Evolutionary conservation across 2,329 filamentous ascomycete species (phyloP).

Genomic region (Ramularia endophylla): DNA sequence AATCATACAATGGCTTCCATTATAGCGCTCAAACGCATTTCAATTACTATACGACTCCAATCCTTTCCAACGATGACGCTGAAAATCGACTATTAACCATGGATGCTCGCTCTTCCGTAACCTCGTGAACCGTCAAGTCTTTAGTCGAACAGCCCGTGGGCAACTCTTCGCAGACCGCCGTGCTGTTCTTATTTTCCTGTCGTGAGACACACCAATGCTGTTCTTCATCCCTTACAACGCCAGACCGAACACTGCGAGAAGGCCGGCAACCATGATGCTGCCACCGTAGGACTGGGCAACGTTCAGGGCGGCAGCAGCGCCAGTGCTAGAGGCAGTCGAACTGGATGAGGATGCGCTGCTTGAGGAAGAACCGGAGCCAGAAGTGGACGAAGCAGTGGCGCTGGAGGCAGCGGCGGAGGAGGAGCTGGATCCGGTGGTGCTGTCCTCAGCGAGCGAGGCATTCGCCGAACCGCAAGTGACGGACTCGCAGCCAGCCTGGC

Average conservation of each 20-base stretch:
- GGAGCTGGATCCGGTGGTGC: slow-evolving; percentile 25
- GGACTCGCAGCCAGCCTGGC: slow-evolving; percentile 42
- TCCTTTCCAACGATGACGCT: too few relatives aligned
- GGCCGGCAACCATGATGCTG: slow-evolving; percentile 42
- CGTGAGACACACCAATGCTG: background rate
- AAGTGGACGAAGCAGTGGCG: slow-evolving; percentile 21
- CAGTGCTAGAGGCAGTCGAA: slow-evolving; percentile 26
- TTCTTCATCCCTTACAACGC: slow-evolving; percentile 42
- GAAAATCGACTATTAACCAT: too few relatives aligned
- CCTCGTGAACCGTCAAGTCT: slow-evolving; percentile 4
- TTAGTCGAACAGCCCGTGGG: background rate
- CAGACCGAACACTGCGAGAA: slow-evolving; percentile 53
- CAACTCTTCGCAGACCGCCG: background rate
- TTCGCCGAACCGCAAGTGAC: slow-evolving; percentile 49
- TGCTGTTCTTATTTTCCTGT: slow-evolving; percentile 1
- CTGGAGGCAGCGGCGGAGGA: slow-evolving; percentile 23
- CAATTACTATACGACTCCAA: too few relatives aligned
- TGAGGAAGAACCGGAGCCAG: slow-evolving; percentile 27
- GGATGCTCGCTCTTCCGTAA: slow-evolving; percentile 1
- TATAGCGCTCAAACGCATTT: too few relatives aligned
- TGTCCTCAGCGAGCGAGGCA: slow-evolving; percentile 31
- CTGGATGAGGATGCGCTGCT: slow-evolving; percentile 16
- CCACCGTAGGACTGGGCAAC: slow-evolving; percentile 48
- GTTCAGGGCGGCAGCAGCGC: slow-evolving; percentile 42
- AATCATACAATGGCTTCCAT: too few relatives aligned